Evolutionary conservation across 768 basidiomycete species (phyloP).

Genomic region (Gyrodon lividus): DNA sequence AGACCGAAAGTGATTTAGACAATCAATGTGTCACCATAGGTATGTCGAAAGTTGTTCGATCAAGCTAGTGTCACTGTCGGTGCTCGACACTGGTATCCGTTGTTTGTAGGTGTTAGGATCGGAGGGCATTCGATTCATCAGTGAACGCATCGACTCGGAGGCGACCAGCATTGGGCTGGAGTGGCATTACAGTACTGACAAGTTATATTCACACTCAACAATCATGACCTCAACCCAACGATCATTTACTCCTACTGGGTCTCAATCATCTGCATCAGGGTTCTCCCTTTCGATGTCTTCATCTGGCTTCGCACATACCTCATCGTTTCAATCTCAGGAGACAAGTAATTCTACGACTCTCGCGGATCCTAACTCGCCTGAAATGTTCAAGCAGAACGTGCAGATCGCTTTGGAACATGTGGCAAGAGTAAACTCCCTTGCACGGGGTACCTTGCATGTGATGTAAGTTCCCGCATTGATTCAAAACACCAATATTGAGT

Average conservation of each 20-base stretch:
- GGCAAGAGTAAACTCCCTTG: conserved; percentile 45
- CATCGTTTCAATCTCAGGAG: conserved; percentile 31
- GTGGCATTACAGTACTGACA: no score
- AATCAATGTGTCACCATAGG: neutral
- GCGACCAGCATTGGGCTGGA: no score
- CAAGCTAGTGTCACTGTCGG: no score
- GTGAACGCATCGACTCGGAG: no score
- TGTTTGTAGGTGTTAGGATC: conserved; percentile 1
- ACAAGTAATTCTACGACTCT: conserved; percentile 17
- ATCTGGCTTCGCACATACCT: conserved; percentile 5
- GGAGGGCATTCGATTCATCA: neutral
- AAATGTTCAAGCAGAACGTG: conserved; percentile 60
- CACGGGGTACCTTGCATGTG: conserved; percentile 46
- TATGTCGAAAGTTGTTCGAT: no score
- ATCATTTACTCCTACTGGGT: conserved; percentile 10
- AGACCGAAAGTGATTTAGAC: neutral
- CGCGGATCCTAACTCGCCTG: conserved; percentile 57
- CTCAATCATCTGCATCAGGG: conserved; percentile 15
- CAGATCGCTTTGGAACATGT: conserved; percentile 49
- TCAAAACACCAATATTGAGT: no score
- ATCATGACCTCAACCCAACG: conserved; percentile 3
- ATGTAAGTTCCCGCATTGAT: conserved; percentile 43
- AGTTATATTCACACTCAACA: no score
- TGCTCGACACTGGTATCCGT: neutral
- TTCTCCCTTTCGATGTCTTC: conserved; percentile 21